Conservation (phyloP, 441 rosid genomes). For the Isatis lusitanica region DNA sequence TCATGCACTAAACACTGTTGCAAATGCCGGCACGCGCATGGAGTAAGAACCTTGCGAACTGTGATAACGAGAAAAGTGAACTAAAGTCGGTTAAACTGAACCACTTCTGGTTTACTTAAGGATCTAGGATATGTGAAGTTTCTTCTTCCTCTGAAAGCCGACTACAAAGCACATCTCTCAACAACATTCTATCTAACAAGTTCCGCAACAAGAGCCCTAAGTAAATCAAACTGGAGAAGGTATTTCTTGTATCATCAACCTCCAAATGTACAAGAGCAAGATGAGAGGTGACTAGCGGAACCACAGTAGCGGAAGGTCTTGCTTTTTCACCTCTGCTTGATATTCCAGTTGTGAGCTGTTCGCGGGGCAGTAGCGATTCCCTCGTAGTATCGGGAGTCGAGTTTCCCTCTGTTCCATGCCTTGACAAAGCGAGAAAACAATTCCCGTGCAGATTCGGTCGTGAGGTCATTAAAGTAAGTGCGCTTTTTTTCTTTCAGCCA, state of each 20-base stretch:
- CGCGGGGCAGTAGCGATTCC: constrained; percentile 80
- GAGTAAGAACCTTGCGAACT: background rate
- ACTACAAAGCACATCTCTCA: background rate
- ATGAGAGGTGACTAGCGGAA: background rate
- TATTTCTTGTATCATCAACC: constrained; percentile 9
- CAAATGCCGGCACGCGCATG: background rate
- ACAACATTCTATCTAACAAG: background rate
- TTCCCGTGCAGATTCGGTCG: constrained; percentile 69
- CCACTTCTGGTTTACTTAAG: background rate
- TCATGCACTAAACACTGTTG: background rate
- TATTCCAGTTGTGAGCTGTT: constrained; percentile 79
- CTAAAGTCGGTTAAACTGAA: background rate
- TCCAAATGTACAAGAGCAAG: constrained; percentile 16
- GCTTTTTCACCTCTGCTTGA: constrained; percentile 42
- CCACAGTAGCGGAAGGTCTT: background rate
- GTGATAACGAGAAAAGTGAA: background rate
- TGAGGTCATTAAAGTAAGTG: constrained; percentile 77
- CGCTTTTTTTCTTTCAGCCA: constrained; percentile 84
- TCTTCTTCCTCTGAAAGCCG: background rate
- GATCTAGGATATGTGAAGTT: background rate
- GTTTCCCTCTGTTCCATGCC: constrained; percentile 79
- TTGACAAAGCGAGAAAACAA: constrained; percentile 62
- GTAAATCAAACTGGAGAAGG: background rate
- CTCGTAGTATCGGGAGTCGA: constrained; percentile 72
- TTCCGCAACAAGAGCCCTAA: constrained; percentile 18